These are phyloP conservation scores for Rhizophora apiculata DNA, from an alignment of 345 rosid species.

Conservation along the genomic window DNA sequence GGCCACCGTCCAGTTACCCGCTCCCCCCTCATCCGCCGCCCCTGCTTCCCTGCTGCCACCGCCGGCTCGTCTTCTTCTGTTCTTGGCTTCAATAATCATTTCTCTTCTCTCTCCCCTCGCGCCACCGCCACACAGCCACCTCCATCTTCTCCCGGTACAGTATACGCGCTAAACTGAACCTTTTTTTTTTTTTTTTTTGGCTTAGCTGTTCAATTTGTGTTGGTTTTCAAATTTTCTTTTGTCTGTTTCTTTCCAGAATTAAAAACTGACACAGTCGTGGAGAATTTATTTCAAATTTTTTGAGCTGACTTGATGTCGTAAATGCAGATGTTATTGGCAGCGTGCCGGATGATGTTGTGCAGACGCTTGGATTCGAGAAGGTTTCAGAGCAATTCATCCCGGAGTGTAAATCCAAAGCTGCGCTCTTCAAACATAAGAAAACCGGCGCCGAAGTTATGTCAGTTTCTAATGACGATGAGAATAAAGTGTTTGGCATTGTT, in stretches of 20 bases:
- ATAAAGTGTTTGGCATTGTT: slow-evolving; percentile 25
- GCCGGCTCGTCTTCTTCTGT: slow-evolving; percentile 29
- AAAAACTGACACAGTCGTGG: not conserved
- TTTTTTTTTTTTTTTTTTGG: too few relatives aligned
- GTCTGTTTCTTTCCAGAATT: not conserved
- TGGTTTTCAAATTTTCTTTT: not conserved
- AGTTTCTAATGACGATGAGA: slow-evolving; percentile 56
- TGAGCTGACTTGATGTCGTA: not conserved
- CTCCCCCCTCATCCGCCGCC: slow-evolving; percentile 38
- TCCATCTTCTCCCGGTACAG: slow-evolving; percentile 54
- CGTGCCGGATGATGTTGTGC: slow-evolving; percentile 59
- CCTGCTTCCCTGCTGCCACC: slow-evolving; percentile 22
- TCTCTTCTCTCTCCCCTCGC: slow-evolving; percentile 53
- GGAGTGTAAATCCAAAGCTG: slow-evolving; percentile 87
- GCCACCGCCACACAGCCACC: slow-evolving; percentile 63
- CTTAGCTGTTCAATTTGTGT: not conserved
- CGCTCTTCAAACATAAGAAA: slow-evolving; percentile 82
- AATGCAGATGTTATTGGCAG: slow-evolving; percentile 42
- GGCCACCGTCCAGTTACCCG: slow-evolving; percentile 42
- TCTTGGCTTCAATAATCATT: slow-evolving; percentile 27
- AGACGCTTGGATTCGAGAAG: slow-evolving; percentile 80
- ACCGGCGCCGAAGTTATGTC: slow-evolving; percentile 93
- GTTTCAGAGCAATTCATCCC: slow-evolving; percentile 78
- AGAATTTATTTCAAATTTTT: not conserved
- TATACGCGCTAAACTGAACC: not conserved